Percentiles rank a stretch among this genome's conserved stretches.
Conservation (phyloP, 768 basidiomycete genomes). For the Leccinum ochraceum region DNA sequence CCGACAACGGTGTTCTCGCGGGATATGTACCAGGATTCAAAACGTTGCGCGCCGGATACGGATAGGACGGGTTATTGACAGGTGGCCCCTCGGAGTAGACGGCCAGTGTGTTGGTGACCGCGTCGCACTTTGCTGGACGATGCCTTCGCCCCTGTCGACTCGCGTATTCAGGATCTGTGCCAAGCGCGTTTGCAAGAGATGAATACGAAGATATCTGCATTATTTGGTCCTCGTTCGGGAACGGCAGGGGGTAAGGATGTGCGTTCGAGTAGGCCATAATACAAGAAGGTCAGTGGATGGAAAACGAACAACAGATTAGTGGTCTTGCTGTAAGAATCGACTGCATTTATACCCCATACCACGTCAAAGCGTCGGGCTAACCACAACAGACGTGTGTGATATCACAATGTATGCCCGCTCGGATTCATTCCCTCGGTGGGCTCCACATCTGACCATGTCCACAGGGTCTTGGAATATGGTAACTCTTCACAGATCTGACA, state of each 20-base stretch:
- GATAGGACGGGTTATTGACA: slow-evolving; percentile 24
- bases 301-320: background rate
- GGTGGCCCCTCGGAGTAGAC: slow-evolving; percentile 23
- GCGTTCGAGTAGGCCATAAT: slow-evolving; percentile 21
- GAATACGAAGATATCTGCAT: slow-evolving; percentile 24
- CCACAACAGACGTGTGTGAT: slow-evolving; percentile 1
- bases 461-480: slow-evolving; percentile 3
- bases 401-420: slow-evolving; percentile 1
- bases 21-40: slow-evolving; percentile 25
- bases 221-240: slow-evolving; percentile 21
- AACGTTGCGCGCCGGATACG: slow-evolving; percentile 33
- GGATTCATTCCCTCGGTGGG: slow-evolving; percentile 1
- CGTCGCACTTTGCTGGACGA: slow-evolving; percentile 2
- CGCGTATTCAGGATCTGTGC: slow-evolving; percentile 16
- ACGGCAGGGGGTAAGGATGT: slow-evolving; percentile 22
- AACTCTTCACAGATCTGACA: background rate
- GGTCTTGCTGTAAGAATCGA: background rate
- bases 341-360: slow-evolving; percentile 22
- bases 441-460: slow-evolving; percentile 10
- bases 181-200: slow-evolving; percentile 25
- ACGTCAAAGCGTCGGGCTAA: slow-evolving; percentile 20
- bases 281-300: slow-evolving; percentile 1
- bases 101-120: slow-evolving; percentile 7
- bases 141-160: slow-evolving; percentile 3
- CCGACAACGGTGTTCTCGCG: slow-evolving; percentile 4